phyloP scores from a whole-genome alignment of 2,329 filamentous ascomycete species.

The Cadophora luteo-olivacea region DNA sequence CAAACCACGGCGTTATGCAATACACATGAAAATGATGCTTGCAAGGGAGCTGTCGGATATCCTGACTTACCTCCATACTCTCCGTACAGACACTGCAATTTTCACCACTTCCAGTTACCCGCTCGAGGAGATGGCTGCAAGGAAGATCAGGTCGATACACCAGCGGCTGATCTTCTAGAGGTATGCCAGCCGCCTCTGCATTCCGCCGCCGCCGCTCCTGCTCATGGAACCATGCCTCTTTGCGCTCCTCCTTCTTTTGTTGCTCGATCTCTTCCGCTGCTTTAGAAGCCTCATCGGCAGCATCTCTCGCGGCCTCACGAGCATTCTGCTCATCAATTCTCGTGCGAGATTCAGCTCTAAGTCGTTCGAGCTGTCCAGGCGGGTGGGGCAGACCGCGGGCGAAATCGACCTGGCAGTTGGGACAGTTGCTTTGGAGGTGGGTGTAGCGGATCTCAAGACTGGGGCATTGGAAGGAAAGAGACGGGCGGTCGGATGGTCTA shows the following conservation, averaged over 20 bases:
- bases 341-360: neutral
- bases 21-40: neutral
- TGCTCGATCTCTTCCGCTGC: neutral
- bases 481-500: neutral
- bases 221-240: neutral
- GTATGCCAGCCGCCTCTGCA: neutral
- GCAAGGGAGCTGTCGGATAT: neutral
- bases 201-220: neutral
- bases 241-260: neutral
- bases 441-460: neutral
- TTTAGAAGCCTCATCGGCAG: neutral
- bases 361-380: neutral
- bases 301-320: neutral
- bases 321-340: neutral
- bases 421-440: neutral
- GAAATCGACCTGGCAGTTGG: neutral
- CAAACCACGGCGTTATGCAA: neutral
- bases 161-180: neutral
- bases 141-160: neutral
- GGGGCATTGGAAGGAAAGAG: neutral
- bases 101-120: neutral
- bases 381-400: neutral
- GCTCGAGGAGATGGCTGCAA: neutral
- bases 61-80: neutral
- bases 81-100: neutral